phyloP scores from a whole-genome alignment of 805 yeast species.

The Kluyveromyces starmeri region DNA sequence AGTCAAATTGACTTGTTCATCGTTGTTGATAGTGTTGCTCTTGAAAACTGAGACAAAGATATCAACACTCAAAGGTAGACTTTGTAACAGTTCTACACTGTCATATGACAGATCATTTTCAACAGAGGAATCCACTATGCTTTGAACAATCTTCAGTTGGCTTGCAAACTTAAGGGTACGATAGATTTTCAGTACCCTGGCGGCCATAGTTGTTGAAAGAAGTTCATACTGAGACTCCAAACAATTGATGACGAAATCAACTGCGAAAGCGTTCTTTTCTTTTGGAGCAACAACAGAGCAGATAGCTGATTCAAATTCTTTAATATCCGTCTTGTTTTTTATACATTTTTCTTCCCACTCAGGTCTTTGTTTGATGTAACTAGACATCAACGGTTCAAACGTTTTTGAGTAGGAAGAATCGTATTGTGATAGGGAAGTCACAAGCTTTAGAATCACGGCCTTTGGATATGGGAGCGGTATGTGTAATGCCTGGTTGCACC shows the following conservation, averaged over 20 bases:
- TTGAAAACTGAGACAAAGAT: slow-evolving; percentile 52
- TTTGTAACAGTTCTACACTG: slow-evolving; percentile 44
- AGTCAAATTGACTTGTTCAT: slow-evolving; percentile 37
- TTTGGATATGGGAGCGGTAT: slow-evolving; percentile 50
- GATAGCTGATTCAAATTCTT: slow-evolving; percentile 47
- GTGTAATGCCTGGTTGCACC: slow-evolving; percentile 57
- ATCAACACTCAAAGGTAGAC: slow-evolving; percentile 44
- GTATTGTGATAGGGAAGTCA: slow-evolving; percentile 29
- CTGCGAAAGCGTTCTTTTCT: slow-evolving; percentile 48
- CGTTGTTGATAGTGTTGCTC: slow-evolving; percentile 47
- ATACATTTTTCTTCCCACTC: slow-evolving; percentile 37
- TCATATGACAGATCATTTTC: slow-evolving; percentile 40
- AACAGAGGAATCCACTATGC: slow-evolving; percentile 47
- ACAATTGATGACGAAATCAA: slow-evolving; percentile 50
- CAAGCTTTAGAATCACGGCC: slow-evolving; percentile 36
- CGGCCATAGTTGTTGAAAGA: slow-evolving; percentile 40
- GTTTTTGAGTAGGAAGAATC: slow-evolving; percentile 36
- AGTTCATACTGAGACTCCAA: slow-evolving; percentile 38
- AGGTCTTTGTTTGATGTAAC: slow-evolving; percentile 40
- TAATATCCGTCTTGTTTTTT: slow-evolving; percentile 41
- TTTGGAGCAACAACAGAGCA: slow-evolving; percentile 52
- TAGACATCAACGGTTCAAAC: slow-evolving; percentile 37
- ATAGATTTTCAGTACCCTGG: slow-evolving; percentile 49
- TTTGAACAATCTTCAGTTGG: slow-evolving; percentile 49
- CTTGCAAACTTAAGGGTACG: slow-evolving; percentile 45